Evolutionary conservation across 768 basidiomycete genomes (phyloP).

Genomic region (Dentipellis sp.): DNA sequence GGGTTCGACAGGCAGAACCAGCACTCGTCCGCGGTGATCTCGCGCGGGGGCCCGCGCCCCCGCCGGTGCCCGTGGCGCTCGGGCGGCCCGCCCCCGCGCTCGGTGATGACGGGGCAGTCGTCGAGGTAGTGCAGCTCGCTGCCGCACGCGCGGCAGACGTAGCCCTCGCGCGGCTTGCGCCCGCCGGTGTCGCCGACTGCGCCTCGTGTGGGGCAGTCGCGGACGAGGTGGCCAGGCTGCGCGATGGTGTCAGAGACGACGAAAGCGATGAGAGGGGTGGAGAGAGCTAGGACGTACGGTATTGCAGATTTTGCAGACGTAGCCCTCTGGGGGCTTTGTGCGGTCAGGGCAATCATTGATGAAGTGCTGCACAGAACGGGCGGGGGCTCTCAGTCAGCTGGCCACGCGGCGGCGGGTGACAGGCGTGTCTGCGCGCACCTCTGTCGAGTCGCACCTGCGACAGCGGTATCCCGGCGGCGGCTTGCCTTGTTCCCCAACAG

Average conservation of each 20-base stretch:
- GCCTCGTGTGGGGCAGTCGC: constrained; percentile 79
- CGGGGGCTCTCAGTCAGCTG: neutral
- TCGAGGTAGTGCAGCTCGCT: constrained; percentile 80
- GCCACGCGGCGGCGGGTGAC: neutral
- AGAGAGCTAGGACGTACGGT: constrained; percentile 31
- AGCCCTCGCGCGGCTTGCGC: constrained; percentile 73
- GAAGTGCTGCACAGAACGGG: constrained; percentile 45
- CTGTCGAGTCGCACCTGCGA: constrained; percentile 63
- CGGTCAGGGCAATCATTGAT: constrained; percentile 71
- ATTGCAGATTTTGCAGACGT: constrained; percentile 81
- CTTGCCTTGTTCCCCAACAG: constrained; percentile 36
- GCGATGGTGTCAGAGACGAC: constrained; percentile 2
- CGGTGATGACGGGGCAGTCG: constrained; percentile 73
- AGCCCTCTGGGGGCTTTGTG: constrained; percentile 70
- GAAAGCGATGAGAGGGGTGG: neutral
- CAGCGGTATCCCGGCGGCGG: constrained; percentile 72
- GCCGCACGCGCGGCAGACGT: constrained; percentile 87
- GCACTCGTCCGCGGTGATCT: constrained; percentile 85
- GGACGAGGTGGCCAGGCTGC: constrained; percentile 76
- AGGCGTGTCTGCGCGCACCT: constrained; percentile 33
- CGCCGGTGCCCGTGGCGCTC: constrained; percentile 19
- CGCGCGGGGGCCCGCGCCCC: constrained; percentile 51
- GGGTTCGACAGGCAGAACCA: constrained; percentile 99
- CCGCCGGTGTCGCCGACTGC: constrained; percentile 78
- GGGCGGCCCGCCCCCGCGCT: constrained; percentile 24